These are phyloP conservation scores for Biscogniauxia sp. DNA, from an alignment of 2,329 filamentous ascomycete species.

Conservation along the genomic window DNA sequence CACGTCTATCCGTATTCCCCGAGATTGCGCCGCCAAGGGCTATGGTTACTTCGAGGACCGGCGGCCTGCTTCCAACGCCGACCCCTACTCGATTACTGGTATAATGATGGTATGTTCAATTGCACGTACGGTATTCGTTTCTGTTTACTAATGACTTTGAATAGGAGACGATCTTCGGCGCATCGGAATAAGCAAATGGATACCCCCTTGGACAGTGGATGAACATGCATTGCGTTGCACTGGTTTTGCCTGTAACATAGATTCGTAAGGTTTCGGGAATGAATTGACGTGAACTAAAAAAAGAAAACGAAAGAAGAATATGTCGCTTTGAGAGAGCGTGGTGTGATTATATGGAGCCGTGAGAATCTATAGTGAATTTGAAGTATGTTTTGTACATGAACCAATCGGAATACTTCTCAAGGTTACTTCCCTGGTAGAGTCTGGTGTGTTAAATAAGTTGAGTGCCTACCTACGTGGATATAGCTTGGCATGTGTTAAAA, in stretches of 20 bases:
- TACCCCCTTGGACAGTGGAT: conserved; percentile 13
- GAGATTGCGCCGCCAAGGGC: conserved; percentile 79
- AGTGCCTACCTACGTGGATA: no score
- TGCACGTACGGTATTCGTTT: not conserved
- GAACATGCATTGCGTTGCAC: conserved; percentile 8
- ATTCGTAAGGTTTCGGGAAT: not conserved
- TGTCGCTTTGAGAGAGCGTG: no score
- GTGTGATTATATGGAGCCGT: no score
- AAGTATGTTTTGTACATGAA: no score
- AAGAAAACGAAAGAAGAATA: not conserved
- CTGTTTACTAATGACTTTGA: conserved; percentile 7
- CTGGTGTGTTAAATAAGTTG: no score
- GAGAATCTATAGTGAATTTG: no score
- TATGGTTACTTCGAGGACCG: conserved; percentile 94
- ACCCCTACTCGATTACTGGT: conserved; percentile 76
- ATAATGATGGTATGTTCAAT: conserved; percentile 60
- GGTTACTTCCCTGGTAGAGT: no score
- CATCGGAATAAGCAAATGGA: conserved; percentile 27
- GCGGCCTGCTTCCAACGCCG: conserved; percentile 76
- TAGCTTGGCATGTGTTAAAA: no score
- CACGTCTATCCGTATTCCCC: conserved; percentile 87
- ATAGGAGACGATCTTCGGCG: conserved; percentile 54
- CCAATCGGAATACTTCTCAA: no score
- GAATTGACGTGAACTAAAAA: not conserved
- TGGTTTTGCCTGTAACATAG: conserved; percentile 14